These are phyloP conservation scores for Castanospermum australe DNA, from an alignment of 306 rosid genomes.

Conservation along the genomic window DNA sequence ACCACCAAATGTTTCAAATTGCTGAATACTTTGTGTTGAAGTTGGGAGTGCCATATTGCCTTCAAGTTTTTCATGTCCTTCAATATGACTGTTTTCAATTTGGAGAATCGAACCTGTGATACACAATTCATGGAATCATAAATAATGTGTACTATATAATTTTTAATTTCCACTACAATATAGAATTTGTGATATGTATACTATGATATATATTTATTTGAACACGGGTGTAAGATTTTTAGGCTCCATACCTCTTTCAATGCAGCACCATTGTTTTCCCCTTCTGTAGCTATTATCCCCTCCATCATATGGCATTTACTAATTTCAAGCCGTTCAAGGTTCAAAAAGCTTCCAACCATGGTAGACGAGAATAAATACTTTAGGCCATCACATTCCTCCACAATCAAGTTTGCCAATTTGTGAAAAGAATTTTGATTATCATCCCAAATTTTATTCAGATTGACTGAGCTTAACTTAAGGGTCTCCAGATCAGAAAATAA, in stretches of 20 bases:
- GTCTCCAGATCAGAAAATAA: slow-evolving; percentile 4
- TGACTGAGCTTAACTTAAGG: neutral
- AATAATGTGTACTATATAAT: neutral
- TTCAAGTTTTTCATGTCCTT: neutral
- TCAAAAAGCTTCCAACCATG: neutral
- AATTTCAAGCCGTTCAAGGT: neutral
- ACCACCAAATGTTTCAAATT: neutral
- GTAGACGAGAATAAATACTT: neutral
- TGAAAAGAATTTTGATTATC: neutral
- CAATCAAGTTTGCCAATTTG: neutral
- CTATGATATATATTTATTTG: neutral
- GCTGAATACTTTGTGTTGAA: neutral
- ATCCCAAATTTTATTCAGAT: slow-evolving; percentile 13
- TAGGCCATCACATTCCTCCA: neutral
- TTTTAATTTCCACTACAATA: too few species aligned
- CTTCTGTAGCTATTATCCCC: neutral
- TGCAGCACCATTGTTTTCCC: neutral
- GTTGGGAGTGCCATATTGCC: neutral
- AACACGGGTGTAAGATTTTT: neutral
- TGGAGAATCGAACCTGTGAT: neutral
- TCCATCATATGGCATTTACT: neutral
- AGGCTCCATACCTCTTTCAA: neutral
- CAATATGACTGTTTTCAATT: neutral
- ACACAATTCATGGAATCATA: neutral
- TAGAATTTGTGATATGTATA: too few species aligned